Base-by-base conservation (phyloP, 2,329 filamentous ascomycete species). In the Clonostachys rosea region DNA sequence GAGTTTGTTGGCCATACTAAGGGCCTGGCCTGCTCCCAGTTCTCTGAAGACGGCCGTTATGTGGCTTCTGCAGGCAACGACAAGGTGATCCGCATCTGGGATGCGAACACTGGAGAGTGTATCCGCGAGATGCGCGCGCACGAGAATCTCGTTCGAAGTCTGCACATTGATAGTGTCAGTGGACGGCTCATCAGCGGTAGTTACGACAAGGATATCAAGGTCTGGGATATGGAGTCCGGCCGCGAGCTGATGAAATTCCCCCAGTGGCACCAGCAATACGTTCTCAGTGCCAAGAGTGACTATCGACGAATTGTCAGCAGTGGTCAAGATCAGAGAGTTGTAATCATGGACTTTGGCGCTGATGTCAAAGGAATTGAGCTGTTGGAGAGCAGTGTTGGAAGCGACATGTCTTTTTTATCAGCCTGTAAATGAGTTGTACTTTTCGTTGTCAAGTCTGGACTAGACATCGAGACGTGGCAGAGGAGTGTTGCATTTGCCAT, bases 191-290 rank as follows among this genome's bases (percentile, higher is more conserved):
- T 99, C 50, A 95, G 89, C 55, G 94, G 90, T 16, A 94, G 87
- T 62, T 99, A 99, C 65, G 94, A 99, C 63, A 89, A 89, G 57
- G 91, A 92, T 58, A 91, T 99, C 63, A 95, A 95, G 63, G 90
- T 97, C 2, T 96, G 91, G 67, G 88, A 96, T 63, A 87, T 94
- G 69, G 83, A 85, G 53, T 86, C 85, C 4, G 92, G 91, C 34
- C 73, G 84, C 42, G 78, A 90, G 55, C 78, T 92, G 50, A 81
- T 95, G 52, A 85, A 91, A 56, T 92, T 96, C 59, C 88, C 91
- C n/a, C 84, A 88, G 55, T 97, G 91, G 91, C 95, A 96, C 49
- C 86, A 87, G 11, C 95, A 90, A 67, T 99, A 94, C 94, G 95
- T 99, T 60, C 72, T 99, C 49, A 91, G 89, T 53, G 94, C 94